These are phyloP conservation scores for Candida qinlingensis DNA, from an alignment of 805 yeast species.

Conservation along the genomic window DNA sequence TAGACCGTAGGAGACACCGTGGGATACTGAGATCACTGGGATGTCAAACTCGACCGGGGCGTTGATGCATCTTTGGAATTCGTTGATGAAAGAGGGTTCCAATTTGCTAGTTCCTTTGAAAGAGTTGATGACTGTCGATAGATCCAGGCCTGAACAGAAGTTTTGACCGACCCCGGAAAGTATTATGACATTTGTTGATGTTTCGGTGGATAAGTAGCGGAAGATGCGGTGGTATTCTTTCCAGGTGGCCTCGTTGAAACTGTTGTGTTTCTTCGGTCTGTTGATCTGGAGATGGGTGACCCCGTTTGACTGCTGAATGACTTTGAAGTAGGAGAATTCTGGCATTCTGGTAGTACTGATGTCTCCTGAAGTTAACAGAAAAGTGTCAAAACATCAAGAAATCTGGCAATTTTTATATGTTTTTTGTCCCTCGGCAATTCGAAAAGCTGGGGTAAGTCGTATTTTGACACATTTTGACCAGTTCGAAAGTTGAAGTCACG, in stretches of 20 bases:
- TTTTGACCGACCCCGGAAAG: slow-evolving; percentile 51
- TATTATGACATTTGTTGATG: slow-evolving; percentile 47
- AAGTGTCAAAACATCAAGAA: too few relatives aligned
- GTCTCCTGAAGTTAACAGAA: too few relatives aligned
- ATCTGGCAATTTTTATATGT: too few relatives aligned
- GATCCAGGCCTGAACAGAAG: slow-evolving; percentile 63
- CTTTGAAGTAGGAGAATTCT: slow-evolving; percentile 17
- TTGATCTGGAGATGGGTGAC: slow-evolving; percentile 56
- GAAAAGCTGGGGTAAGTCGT: too few relatives aligned
- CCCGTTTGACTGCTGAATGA: slow-evolving; percentile 17
- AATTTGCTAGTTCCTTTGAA: slow-evolving; percentile 24
- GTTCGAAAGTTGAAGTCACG: too few relatives aligned
- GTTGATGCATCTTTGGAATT: slow-evolving; percentile 54
- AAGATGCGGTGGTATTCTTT: slow-evolving; percentile 48
- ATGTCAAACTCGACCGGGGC: slow-evolving; percentile 41
- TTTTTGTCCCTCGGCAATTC: too few relatives aligned
- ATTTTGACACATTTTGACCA: too few relatives aligned
- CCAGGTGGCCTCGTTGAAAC: slow-evolving; percentile 54
- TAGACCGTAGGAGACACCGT: slow-evolving; percentile 62
- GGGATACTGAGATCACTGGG: slow-evolving; percentile 63
- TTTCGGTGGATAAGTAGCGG: slow-evolving; percentile 36
- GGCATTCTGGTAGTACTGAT: background rate
- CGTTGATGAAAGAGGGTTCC: slow-evolving; percentile 33
- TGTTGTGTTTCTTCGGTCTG: slow-evolving; percentile 55
- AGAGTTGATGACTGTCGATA: slow-evolving; percentile 28